These are phyloP conservation scores for Aureobasidium sp. DNA, from an alignment of 2,329 filamentous ascomycete genomes.

Conservation along the genomic window DNA sequence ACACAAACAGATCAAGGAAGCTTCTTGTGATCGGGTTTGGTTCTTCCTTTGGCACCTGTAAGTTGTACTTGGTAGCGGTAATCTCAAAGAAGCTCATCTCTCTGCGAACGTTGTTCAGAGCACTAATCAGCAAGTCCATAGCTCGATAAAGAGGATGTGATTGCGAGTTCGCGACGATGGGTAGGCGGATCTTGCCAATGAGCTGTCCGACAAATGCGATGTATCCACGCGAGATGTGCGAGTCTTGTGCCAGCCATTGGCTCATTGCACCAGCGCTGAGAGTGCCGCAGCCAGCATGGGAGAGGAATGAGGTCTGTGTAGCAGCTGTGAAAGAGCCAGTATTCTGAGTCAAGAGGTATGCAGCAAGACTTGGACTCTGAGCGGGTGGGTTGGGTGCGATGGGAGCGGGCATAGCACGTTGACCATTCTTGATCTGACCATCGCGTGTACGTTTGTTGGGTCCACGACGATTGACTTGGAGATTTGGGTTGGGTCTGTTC, in stretches of 20 bases:
- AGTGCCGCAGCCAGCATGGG: conserved; percentile 56
- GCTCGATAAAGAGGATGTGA: conserved; percentile 49
- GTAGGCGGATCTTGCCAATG: conserved; percentile 55
- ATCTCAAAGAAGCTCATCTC: conserved; percentile 63
- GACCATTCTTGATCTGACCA: conserved; percentile 22
- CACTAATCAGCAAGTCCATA: conserved; percentile 56
- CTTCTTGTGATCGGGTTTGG: conserved; percentile 46
- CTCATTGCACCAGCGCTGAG: conserved; percentile 51
- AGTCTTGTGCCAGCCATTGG: conserved; percentile 65
- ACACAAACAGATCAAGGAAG: conserved; percentile 54
- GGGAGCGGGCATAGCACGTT: conserved; percentile 19
- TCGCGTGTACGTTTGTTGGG: conserved; percentile 34
- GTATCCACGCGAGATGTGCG: conserved; percentile 64
- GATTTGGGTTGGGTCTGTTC: conserved; percentile 42
- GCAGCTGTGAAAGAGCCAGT: conserved; percentile 45
- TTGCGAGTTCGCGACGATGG: conserved; percentile 36
- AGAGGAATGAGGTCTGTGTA: conserved; percentile 61
- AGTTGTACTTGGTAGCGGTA: conserved; percentile 53
- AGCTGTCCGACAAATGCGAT: conserved; percentile 60
- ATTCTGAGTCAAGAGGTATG: conserved; percentile 49
- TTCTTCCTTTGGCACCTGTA: conserved; percentile 43
- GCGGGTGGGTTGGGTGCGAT: conserved; percentile 18
- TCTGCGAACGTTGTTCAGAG: conserved; percentile 58
- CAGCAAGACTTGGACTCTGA: conserved; percentile 46
- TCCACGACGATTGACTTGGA: conserved; percentile 39